Base-by-base conservation (phyloP, 179 eudicot species). In the Sideroxylon spinosum region DNA sequence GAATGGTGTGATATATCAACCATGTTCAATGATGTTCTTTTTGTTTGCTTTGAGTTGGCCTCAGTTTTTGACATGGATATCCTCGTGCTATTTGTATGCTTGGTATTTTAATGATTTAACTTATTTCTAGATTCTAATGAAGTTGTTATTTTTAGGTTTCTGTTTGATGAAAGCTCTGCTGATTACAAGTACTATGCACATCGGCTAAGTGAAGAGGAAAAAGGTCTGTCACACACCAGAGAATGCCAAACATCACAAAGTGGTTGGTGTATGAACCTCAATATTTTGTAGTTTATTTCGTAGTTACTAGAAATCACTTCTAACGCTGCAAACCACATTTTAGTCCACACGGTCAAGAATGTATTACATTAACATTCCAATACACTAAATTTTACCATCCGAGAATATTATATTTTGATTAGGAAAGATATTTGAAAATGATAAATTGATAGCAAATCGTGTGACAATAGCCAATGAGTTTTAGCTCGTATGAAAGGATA, bases 111-210 rank as follows among this genome's bases (percentile, higher is more conserved):
- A 53, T 32, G 11, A 46, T 50, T n/a, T 50, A 6, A 49, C 44
- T 26, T 63, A 13, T 46, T 67, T 55, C 26, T 19, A 61, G 29
- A 44, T 53, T 70, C 56, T 75, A 44, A 82, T 74, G 3, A 63
- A 23, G 46, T 13, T 68, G 55, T 25, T 81, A 25, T 19, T 59
- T 85, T 84, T 92, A 95, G 99, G 79, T 95, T 95, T 85, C 81
- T 95, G 71, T 95, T 88, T 82, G 99, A 95, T 78, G 84, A 85
- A 73, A 87, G 89, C 73, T 93, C 96, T 87, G 81, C 88, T 60
- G 99, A 93, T 76, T 95, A 88, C 79, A 94, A 92, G 74, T 94
- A 94, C 56, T 94, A 92, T 82, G 91, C 90, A 78, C 88, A 85
- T 75, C 94, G 84, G 70, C 89, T 94, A 83, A 76, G 77, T 62